A percentile compares a stretch with the other conserved stretches of the same genome.
Conservation (phyloP, 1,284 basidiomycete species). For the Phenoliferia sp. region DNA sequence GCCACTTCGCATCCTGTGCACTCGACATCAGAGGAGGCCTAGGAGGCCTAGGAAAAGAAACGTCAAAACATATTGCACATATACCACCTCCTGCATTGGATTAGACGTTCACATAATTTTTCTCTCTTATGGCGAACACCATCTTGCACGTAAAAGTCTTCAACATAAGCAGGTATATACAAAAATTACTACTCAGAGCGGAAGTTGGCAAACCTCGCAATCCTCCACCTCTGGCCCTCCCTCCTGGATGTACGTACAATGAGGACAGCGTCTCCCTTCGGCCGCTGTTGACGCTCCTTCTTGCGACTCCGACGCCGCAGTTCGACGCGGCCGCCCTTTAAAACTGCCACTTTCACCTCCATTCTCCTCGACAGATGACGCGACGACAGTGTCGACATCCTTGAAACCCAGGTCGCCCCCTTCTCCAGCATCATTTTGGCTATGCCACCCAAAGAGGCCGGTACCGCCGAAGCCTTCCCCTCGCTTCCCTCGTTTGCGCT, state of each 20-base stretch:
- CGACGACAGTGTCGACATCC: neutral
- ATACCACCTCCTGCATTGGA: neutral
- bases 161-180: too few relatives aligned
- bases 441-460: conserved; percentile 46
- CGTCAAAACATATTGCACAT: neutral
- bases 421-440: too few relatives aligned
- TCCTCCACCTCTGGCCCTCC: conserved; percentile 12
- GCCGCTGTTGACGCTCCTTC: neutral
- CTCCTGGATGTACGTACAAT: conserved; percentile 38
- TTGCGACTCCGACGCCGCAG: neutral
- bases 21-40: neutral
- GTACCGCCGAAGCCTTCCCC: conserved; percentile 70
- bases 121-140: too few relatives aligned
- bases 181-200: too few relatives aligned
- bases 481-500: conserved; percentile 37
- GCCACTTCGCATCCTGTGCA: neutral
- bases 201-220: conserved; percentile 30
- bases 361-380: neutral
- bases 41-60: neutral
- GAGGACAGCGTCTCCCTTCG: conserved; percentile 23
- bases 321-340: neutral
- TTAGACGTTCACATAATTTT: too few relatives aligned
- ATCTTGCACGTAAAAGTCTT: too few relatives aligned
- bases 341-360: neutral
- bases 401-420: neutral